These are phyloP conservation scores for Penicillium sp. DNA, from an alignment of 2,329 filamentous ascomycete species.

Conservation along the genomic window DNA sequence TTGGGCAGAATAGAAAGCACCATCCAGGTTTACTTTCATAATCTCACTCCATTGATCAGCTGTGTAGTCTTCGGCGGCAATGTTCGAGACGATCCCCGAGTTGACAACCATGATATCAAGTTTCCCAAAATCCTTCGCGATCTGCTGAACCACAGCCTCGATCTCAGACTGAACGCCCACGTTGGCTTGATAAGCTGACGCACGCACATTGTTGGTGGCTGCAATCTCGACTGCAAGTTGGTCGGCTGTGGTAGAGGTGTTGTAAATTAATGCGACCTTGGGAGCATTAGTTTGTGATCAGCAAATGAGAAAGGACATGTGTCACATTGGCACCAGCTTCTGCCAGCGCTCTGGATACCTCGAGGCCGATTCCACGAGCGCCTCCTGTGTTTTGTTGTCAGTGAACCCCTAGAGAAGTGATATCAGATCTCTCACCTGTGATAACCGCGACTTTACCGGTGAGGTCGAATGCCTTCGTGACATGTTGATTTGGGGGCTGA, in stretches of 20 bases:
- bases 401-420: too few relatives aligned
- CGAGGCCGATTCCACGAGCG: conserved; percentile 40
- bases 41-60: conserved; percentile 44
- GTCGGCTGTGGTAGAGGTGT: conserved; percentile 27
- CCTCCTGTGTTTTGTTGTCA: conserved; percentile 22
- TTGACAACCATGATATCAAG: conserved; percentile 52
- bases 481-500: conserved; percentile 20
- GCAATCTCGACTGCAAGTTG: conserved; percentile 29
- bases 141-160: conserved; percentile 32
- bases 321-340: conserved; percentile 45
- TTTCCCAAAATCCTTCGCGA: conserved; percentile 44
- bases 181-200: conserved; percentile 39
- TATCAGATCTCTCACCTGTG: conserved; percentile 17
- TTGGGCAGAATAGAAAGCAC: conserved; percentile 43
- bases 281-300: not conserved
- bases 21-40: conserved; percentile 43
- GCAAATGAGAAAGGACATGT: not conserved
- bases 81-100: conserved; percentile 42
- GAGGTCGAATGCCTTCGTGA: conserved; percentile 24
- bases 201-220: conserved; percentile 27
- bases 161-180: conserved; percentile 35
- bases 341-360: conserved; percentile 43
- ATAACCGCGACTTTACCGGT: conserved; percentile 30
- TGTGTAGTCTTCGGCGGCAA: conserved; percentile 43
- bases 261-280: conserved; percentile 35